These are phyloP conservation scores for Amaranthus cruentus DNA, from an alignment of 148 eudicot genomes.

Conservation along the genomic window DNA sequence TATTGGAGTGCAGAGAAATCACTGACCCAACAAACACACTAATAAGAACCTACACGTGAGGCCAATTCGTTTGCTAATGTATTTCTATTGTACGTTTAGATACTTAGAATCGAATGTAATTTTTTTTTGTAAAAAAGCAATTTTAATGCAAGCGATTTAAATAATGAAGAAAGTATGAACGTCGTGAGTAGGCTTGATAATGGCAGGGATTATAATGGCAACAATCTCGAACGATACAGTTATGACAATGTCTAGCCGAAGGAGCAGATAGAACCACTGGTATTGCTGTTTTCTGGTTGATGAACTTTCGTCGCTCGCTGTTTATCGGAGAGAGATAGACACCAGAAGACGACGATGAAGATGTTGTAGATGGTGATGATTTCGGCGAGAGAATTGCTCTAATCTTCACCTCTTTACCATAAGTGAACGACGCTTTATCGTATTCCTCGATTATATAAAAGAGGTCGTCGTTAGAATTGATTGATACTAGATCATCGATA, in stretches of 20 bases:
- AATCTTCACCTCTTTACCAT: constrained; percentile 48
- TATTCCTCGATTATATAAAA: constrained; percentile 55
- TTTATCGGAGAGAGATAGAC: constrained; percentile 23
- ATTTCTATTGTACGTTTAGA: background rate
- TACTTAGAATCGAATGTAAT: background rate
- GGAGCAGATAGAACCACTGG: background rate
- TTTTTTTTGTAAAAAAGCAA: background rate
- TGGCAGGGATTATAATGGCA: constrained; percentile 25
- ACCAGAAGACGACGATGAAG: constrained; percentile 38
- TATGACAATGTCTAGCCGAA: too few relatives aligned
- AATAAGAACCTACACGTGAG: too few relatives aligned
- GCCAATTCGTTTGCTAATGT: too few relatives aligned
- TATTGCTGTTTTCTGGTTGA: background rate
- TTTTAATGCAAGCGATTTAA: constrained; percentile 24
- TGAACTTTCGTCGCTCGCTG: background rate
- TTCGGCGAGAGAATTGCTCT: constrained; percentile 51
- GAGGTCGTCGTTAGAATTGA: constrained; percentile 69
- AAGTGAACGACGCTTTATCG: constrained; percentile 36
- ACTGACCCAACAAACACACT: too few relatives aligned
- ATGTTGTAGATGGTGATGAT: constrained; percentile 18
- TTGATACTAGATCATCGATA: constrained; percentile 61
- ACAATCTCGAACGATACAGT: constrained; percentile 13
- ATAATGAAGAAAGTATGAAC: constrained; percentile 15
- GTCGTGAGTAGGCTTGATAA: constrained; percentile 21
- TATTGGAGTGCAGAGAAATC: too few relatives aligned